Evolutionary conservation across 108 stramenopile species (phyloP).

Genomic region (Aurantiochytrium sp.): DNA sequence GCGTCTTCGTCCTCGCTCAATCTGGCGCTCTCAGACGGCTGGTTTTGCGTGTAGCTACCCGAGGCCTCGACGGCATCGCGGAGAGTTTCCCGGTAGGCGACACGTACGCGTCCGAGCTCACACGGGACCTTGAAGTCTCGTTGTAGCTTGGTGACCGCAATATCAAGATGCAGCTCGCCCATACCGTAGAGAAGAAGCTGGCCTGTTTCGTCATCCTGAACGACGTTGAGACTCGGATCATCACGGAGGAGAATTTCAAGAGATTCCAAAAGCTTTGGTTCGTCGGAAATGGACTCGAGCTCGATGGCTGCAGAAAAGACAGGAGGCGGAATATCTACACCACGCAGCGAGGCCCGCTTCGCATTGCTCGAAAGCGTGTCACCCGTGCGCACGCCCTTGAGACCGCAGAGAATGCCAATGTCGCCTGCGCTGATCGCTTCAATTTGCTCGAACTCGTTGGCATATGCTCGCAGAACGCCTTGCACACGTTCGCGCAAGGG

Average conservation of each 20-base stretch:
- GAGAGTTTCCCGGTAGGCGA: slow-evolving; percentile 20
- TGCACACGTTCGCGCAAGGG: slow-evolving; percentile 31
- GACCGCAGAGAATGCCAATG: slow-evolving; percentile 74
- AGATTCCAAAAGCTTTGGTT: slow-evolving; percentile 89
- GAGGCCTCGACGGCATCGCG: not conserved
- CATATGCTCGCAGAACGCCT: slow-evolving; percentile 84
- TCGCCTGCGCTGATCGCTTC: slow-evolving; percentile 86
- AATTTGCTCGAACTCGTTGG: slow-evolving; percentile 86
- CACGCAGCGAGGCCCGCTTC: slow-evolving; percentile 58
- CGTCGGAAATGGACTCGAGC: slow-evolving; percentile 80
- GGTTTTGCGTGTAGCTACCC: not conserved
- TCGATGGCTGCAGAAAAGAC: slow-evolving; percentile 97
- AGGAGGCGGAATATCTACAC: slow-evolving; percentile 52
- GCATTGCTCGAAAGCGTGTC: slow-evolving; percentile 75
- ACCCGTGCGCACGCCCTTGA: slow-evolving; percentile 92
- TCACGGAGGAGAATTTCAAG: slow-evolving; percentile 86
- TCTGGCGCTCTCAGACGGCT: not conserved
- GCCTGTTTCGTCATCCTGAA: slow-evolving; percentile 88
- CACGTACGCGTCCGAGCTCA: slow-evolving; percentile 62
- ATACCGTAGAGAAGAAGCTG: slow-evolving; percentile 98
- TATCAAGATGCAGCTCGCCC: slow-evolving; percentile 99
- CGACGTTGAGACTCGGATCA: slow-evolving; percentile 92
- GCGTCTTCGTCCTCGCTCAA: not conserved
- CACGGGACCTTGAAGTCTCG: slow-evolving; percentile 94
- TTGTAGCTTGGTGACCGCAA: slow-evolving; percentile 98